These are phyloP conservation scores for Trypanosoma mega DNA, from an alignment of 208 protist genomes.

Conservation along the genomic window DNA sequence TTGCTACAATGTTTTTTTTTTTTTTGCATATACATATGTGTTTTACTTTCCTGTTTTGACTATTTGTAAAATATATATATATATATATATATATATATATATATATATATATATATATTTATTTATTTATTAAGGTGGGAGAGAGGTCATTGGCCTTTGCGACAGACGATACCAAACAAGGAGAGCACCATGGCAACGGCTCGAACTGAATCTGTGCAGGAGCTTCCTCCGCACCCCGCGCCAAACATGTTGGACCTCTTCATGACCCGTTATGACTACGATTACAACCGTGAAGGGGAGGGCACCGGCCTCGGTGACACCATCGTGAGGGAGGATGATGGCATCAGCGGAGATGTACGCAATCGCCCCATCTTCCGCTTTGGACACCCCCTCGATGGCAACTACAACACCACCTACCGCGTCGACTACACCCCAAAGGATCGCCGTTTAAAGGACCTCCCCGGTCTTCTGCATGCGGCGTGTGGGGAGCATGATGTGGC, in stretches of 20 bases:
- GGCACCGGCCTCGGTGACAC: background rate
- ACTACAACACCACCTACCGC: slow-evolving; percentile 54
- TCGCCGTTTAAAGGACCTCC: slow-evolving; percentile 30
- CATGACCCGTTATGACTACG: slow-evolving; percentile 89
- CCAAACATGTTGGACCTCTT: slow-evolving; percentile 77
- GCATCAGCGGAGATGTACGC: slow-evolving; percentile 69
- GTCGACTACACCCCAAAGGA: slow-evolving; percentile 49
- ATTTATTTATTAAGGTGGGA: too few species aligned
- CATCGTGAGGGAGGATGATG: slow-evolving; percentile 5
- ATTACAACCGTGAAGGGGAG: slow-evolving; percentile 69
- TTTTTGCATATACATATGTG: too few species aligned
- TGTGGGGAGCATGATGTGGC: slow-evolving; percentile 22
- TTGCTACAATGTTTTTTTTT: too few species aligned
- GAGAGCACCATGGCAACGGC: background rate
- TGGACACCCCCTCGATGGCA: slow-evolving; percentile 16
- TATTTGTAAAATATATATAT: too few species aligned
- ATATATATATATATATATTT: too few species aligned
- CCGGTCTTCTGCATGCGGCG: slow-evolving; percentile 6
- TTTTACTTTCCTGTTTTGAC: too few species aligned
- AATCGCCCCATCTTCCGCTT: slow-evolving; percentile 71
- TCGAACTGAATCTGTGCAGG: background rate
- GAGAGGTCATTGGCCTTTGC: too few species aligned
- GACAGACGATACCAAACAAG: slow-evolving; percentile 1
- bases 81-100: too few species aligned
- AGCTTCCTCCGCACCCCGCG: slow-evolving; percentile 50